phyloP scores from a whole-genome alignment of 2,329 filamentous ascomycete genomes.

The Emmonsia crescens region DNA sequence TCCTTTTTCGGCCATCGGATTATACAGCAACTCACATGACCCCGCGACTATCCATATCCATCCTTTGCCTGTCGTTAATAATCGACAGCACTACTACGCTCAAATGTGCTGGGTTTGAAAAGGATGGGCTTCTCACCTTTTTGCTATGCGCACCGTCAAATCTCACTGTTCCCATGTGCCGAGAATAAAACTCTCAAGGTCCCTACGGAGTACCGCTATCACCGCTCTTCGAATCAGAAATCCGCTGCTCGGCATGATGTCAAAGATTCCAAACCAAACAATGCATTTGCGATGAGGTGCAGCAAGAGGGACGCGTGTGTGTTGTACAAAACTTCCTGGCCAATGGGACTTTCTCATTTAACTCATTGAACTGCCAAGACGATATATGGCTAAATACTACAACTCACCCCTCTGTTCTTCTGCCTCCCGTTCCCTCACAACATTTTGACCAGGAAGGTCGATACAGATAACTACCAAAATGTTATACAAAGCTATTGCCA shows the following conservation, averaged over 20 bases:
- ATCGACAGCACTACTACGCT: no score
- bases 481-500: not conserved
- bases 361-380: not conserved
- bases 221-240: not conserved
- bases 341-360: not conserved
- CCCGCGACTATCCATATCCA: no score
- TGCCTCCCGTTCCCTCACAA: no score
- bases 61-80: no score
- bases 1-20: no score
- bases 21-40: no score
- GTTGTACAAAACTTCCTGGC: not conserved
- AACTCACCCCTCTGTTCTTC: not conserved
- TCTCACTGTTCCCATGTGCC: not conserved
- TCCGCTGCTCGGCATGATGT: not conserved
- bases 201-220: not conserved
- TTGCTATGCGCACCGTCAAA: no score
- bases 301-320: not conserved
- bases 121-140: no score
- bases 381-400: not conserved
- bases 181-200: not conserved
- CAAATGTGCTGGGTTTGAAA: no score
- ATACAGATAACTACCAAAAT: not conserved
- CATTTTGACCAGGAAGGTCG: not conserved
- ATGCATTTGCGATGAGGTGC: not conserved
- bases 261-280: not conserved